These are phyloP conservation scores for Neofusicoccum laricinum DNA, from an alignment of 2,329 filamentous ascomycete species.

Conservation along the genomic window DNA sequence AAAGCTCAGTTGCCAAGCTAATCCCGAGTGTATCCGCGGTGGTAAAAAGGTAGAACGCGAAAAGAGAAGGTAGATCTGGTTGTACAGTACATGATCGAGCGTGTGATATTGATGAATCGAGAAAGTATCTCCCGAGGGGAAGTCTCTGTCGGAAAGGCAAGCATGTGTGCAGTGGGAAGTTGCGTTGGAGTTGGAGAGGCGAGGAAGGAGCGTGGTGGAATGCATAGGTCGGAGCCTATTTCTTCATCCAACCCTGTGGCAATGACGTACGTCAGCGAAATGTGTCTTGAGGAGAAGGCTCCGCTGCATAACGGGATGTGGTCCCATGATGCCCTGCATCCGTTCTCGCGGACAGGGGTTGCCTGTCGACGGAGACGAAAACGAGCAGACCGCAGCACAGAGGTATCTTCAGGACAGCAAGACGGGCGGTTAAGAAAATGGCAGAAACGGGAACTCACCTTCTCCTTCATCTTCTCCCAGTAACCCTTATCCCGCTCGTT, in stretches of 20 bases:
- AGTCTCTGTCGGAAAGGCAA: neutral
- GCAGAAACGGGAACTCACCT: conserved; percentile 24
- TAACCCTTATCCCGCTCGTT: conserved; percentile 53
- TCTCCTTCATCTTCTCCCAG: conserved; percentile 53
- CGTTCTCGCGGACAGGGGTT: too few species aligned
- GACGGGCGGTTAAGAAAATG: neutral
- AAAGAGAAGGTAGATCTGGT: neutral
- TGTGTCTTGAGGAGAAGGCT: neutral
- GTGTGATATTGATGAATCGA: neutral
- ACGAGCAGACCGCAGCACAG: too few species aligned
- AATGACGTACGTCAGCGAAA: neutral
- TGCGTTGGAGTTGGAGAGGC: neutral
- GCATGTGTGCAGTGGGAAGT: neutral
- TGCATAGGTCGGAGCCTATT: neutral
- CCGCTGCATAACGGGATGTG: too few species aligned
- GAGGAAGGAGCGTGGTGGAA: neutral
- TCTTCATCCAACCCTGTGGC: conserved; percentile 10
- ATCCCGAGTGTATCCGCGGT: neutral
- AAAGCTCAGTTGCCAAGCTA: neutral
- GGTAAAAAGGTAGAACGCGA: too few species aligned
- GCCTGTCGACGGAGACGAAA: too few species aligned
- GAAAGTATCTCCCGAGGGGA: too few species aligned
- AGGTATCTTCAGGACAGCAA: too few species aligned
- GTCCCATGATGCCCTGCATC: too few species aligned
- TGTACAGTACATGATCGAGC: neutral